A percentile compares a stretch with the other conserved stretches of the same genome.
Evolutionary conservation across 352 stramenopile species (phyloP).

Genomic region (Hyphochytrium catenoides): DNA sequence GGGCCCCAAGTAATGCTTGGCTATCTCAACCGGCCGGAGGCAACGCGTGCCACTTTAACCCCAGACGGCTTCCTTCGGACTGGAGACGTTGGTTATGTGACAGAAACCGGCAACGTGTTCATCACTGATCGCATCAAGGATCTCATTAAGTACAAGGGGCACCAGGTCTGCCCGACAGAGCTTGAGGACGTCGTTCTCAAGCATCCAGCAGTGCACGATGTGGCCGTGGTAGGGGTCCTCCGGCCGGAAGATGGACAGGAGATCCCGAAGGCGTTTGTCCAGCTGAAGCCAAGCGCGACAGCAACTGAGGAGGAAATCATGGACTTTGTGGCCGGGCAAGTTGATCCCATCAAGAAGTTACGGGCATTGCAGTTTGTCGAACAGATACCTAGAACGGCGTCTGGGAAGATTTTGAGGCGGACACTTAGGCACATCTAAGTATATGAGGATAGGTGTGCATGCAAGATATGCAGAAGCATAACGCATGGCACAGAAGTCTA

Average conservation of each 20-base stretch:
- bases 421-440: no score
- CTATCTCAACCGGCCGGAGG: slow-evolving; percentile 63
- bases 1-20: slow-evolving; percentile 70
- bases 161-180: slow-evolving; percentile 68
- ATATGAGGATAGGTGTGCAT: no score
- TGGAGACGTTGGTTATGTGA: slow-evolving; percentile 68
- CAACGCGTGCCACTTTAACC: slow-evolving; percentile 45
- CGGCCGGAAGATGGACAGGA: slow-evolving; percentile 39
- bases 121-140: slow-evolving; percentile 81
- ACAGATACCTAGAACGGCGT: slow-evolving; percentile 54
- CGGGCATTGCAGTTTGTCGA: slow-evolving; percentile 59
- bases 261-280: slow-evolving; percentile 63
- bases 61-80: slow-evolving; percentile 54
- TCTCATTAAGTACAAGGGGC: slow-evolving; percentile 82
- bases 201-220: slow-evolving; percentile 40
- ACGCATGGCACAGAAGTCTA: no score
- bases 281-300: slow-evolving; percentile 23
- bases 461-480: no score
- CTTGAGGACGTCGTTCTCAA: slow-evolving; percentile 62
- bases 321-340: slow-evolving; percentile 40
- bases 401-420: slow-evolving; percentile 68
- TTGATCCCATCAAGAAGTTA: slow-evolving; percentile 63
- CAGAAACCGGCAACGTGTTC: slow-evolving; percentile 67
- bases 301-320: slow-evolving; percentile 16
- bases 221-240: slow-evolving; percentile 42